Base-by-base conservation (phyloP, 495 filamentous ascomycete species). In the Amphirosellinia nigrospora region DNA sequence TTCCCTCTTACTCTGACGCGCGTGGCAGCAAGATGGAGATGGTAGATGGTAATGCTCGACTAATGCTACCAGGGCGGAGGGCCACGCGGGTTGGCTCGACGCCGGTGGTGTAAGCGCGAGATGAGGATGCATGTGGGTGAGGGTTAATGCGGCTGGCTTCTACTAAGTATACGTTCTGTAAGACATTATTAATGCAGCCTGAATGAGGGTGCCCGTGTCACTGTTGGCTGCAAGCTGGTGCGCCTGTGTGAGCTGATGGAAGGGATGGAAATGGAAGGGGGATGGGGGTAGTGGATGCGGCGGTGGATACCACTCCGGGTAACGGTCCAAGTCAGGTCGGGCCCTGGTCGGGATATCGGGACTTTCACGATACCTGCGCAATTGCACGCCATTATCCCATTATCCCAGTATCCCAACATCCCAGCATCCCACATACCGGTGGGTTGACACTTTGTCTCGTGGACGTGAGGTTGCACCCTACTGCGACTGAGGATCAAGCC, bases 181-280 rank as follows among this genome's bases (percentile, higher is more conserved):
- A 69, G 66, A 28, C 34, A 62, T 69, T 69, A 62, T 61, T 69
- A 69, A 69, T 69, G 66, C 56, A 69, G 63, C 45, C 63, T 65
- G 65, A 60, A 60, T 58, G n/a, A 36, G 3, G 34, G 13, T 3
- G 28, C 19, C 26, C 15, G 26, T 63, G 60, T 41, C 21, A 16
- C 58, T n/a, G 21, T 56, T 23, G 56, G 32, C n/a, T 59, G 55
- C 16, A 34, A 39, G 36, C 19, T 39, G 36, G n/a, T 39, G 30
- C 28, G 53, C 53, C 53, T 21, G 53, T 26, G 30, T 19, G 19
- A 58, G 55, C 16, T 58, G 55, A 58, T 58, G 19, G 30, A n/a
- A n/a, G n/a, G n/a, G n/a, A n/a, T n/a, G 30, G 53, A 21, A 21
- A 52, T 21, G 46, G 32, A 4, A 8, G 26, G 11, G 0, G 15